phyloP scores from a whole-genome alignment of 768 basidiomycete genomes.

The Boletus patriciae region DNA sequence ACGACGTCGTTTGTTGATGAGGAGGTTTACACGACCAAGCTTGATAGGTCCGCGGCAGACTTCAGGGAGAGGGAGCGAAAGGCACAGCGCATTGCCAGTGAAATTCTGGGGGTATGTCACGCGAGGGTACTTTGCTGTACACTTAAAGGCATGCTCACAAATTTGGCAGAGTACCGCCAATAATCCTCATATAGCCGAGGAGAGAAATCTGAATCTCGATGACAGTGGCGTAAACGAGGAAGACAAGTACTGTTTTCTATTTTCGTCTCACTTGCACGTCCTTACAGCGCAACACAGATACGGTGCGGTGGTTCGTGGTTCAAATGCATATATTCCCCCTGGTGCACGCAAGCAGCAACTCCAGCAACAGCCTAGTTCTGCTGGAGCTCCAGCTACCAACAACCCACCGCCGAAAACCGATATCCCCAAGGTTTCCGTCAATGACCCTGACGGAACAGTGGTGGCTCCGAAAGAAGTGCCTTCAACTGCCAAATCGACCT shows the following conservation, averaged over 20 bases:
- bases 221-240: constrained; percentile 87
- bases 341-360: constrained; percentile 66
- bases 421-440: constrained; percentile 72
- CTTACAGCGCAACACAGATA: constrained; percentile 54
- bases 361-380: constrained; percentile 21
- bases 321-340: constrained; percentile 93
- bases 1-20: constrained; percentile 91
- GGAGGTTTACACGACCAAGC: constrained; percentile 90
- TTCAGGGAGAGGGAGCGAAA: constrained; percentile 86
- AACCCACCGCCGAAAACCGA: constrained; percentile 40
- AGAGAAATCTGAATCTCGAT: constrained; percentile 65
- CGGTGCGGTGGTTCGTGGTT: constrained; percentile 84
- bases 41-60: constrained; percentile 81
- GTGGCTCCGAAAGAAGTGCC: constrained; percentile 43
- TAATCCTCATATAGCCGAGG: constrained; percentile 90
- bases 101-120: constrained; percentile 78
- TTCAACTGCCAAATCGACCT: constrained; percentile 60
- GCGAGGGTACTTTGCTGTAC: constrained; percentile 1
- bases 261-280: constrained; percentile 17
- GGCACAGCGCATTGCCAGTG: constrained; percentile 85
- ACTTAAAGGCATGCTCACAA: constrained; percentile 10
- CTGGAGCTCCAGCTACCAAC: constrained; percentile 32
- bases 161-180: constrained; percentile 51
- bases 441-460: constrained; percentile 70
- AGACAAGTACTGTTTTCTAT: constrained; percentile 70